phyloP scores from a whole-genome alignment of 2,329 filamentous ascomycete genomes.

The Bipolaris zeicola region DNA sequence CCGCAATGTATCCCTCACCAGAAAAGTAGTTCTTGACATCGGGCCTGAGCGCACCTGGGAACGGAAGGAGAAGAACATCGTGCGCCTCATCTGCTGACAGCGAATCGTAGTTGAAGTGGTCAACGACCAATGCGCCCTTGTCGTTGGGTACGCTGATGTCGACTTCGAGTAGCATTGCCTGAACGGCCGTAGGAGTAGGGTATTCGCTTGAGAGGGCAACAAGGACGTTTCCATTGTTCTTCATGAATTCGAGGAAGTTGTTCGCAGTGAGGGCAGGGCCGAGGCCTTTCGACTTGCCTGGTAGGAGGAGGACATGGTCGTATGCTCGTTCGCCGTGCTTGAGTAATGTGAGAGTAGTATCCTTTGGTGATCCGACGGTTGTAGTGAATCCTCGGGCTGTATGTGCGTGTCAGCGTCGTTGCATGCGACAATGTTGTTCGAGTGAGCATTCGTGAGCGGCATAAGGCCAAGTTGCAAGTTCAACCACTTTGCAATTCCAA shows the following conservation, averaged over 20 bases:
- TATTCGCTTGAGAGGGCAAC: constrained; percentile 77
- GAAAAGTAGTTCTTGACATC: constrained; percentile 80
- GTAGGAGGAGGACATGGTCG: constrained; percentile 89
- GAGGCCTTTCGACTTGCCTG: constrained; percentile 88
- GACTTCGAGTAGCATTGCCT: constrained; percentile 81
- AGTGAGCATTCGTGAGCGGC: not conserved
- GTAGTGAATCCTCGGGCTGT: constrained; percentile 82
- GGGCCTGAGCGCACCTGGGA: constrained; percentile 67
- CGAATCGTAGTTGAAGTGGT: constrained; percentile 94
- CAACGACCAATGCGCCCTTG: constrained; percentile 82
- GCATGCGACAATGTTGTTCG: not conserved
- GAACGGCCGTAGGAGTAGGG: constrained; percentile 72
- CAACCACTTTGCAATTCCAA: constrained; percentile 7
- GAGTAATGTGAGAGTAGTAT: constrained; percentile 72
- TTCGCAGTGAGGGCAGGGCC: constrained; percentile 88
- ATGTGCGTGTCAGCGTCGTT: constrained; percentile 13
- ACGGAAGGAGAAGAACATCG: constrained; percentile 81
- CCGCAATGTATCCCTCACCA: constrained; percentile 72
- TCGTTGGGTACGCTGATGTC: constrained; percentile 87
- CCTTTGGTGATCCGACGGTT: constrained; percentile 69
- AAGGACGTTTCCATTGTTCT: constrained; percentile 88
- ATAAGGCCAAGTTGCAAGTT: constrained; percentile 18
- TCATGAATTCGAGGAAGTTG: constrained; percentile 86
- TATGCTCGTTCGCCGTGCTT: constrained; percentile 84
- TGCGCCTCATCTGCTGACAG: constrained; percentile 79